Evolutionary conservation across 768 basidiomycete species (phyloP).

Genomic region (Russula lepida): DNA sequence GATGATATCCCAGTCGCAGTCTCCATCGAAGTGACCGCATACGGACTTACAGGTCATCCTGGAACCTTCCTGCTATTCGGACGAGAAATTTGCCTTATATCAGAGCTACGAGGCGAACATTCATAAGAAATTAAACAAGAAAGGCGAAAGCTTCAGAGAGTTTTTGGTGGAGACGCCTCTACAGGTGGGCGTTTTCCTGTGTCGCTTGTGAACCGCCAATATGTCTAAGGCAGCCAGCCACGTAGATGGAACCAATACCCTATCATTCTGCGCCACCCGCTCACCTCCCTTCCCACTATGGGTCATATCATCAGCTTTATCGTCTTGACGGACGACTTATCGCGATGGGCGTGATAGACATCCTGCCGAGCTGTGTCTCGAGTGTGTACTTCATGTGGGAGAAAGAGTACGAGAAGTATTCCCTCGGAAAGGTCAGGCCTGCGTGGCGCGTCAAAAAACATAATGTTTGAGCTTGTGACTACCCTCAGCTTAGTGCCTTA

Average conservation of each 20-base stretch:
- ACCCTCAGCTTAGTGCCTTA: conserved; percentile 69
- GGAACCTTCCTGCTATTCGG: conserved; percentile 66
- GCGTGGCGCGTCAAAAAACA: background rate
- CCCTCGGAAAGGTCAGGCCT: conserved; percentile 62
- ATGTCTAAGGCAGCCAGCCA: background rate
- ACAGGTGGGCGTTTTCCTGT: conserved; percentile 37
- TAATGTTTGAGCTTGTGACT: background rate
- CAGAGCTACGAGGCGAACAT: conserved; percentile 69
- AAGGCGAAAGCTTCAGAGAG: conserved; percentile 45
- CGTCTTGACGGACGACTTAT: conserved; percentile 72
- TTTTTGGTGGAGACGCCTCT: conserved; percentile 82
- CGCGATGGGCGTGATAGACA: conserved; percentile 83
- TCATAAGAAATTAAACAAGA: conserved; percentile 58
- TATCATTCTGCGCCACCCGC: conserved; percentile 41
- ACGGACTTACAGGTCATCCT: conserved; percentile 47
- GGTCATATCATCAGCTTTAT: conserved; percentile 91
- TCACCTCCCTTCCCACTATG: conserved; percentile 70
- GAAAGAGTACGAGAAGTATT: conserved; percentile 54
- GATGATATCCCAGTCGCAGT: background rate
- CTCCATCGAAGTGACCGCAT: background rate
- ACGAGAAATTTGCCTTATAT: conserved; percentile 77
- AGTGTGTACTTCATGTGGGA: conserved; percentile 90
- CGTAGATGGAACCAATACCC: conserved; percentile 51
- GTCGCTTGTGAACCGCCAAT: background rate
- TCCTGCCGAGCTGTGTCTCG: conserved; percentile 79